Percentiles rank a stretch among this genome's conserved stretches.
These are phyloP conservation scores for Chrysosporium queenslandicum DNA, from an alignment of 2,329 filamentous ascomycete species.

Conservation along the genomic window DNA sequence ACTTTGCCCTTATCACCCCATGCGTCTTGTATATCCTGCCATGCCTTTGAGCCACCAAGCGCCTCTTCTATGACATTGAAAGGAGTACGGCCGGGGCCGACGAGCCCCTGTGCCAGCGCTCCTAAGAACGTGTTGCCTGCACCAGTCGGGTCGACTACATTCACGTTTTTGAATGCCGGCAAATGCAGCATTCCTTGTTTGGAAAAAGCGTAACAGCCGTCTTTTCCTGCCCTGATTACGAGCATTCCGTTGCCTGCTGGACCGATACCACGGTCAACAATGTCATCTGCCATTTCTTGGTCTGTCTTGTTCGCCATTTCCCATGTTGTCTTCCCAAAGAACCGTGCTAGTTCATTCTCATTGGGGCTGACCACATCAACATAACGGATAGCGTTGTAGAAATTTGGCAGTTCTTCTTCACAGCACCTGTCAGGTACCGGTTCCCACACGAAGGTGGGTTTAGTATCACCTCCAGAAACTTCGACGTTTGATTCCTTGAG, in stretches of 20 bases:
- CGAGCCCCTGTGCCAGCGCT: conserved; percentile 48
- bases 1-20: conserved; percentile 41
- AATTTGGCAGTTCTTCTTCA: conserved; percentile 50
- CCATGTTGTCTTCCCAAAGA: conserved; percentile 55
- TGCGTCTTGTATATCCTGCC: conserved; percentile 32
- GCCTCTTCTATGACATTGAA: conserved; percentile 25
- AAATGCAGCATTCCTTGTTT: conserved; percentile 51
- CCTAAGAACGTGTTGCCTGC: conserved; percentile 85
- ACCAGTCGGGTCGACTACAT: conserved; percentile 82
- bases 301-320: conserved; percentile 22
- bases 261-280: conserved; percentile 32
- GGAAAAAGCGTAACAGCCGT: conserved; percentile 44
- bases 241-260: conserved; percentile 30
- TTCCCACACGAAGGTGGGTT: conserved; percentile 83
- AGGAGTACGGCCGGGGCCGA: conserved; percentile 33
- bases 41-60: conserved; percentile 45
- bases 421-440: conserved; percentile 83
- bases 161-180: conserved; percentile 58
- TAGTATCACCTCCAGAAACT: conserved; percentile 33
- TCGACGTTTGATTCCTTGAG: conserved; percentile 22
- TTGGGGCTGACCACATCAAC: conserved; percentile 66
- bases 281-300: conserved; percentile 27
- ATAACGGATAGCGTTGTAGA: conserved; percentile 43
- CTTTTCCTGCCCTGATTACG: conserved; percentile 52
- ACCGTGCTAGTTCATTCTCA: conserved; percentile 73